Evolutionary conservation across 2,329 filamentous ascomycete genomes (phyloP).

Genomic region (Aspergillus pseudonomiae): DNA sequence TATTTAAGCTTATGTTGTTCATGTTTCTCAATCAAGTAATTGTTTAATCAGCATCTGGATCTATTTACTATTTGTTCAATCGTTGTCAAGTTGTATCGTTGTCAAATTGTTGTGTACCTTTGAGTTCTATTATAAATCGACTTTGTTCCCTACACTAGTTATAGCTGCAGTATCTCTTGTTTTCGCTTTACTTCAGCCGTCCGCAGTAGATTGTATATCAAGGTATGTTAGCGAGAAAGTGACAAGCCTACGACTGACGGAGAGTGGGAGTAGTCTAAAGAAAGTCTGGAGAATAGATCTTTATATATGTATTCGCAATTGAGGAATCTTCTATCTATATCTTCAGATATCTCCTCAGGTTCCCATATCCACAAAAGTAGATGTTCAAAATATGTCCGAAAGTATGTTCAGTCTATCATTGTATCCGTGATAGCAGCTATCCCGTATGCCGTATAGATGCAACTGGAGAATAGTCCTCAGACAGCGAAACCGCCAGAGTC

Average conservation of each 20-base stretch:
- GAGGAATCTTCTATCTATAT: not conserved
- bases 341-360: not conserved
- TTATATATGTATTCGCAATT: not conserved
- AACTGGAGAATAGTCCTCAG: constrained; percentile 28
- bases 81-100: no score
- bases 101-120: no score
- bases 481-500: constrained; percentile 68
- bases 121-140: no score
- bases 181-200: not conserved
- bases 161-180: not conserved
- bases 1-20: not conserved
- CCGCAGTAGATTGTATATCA: not conserved
- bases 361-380: not conserved
- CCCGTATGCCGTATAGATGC: not conserved
- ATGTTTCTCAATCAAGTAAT: not conserved
- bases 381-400: not conserved
- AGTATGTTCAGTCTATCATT: not conserved
- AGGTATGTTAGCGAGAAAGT: not conserved
- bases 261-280: not conserved
- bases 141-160: not conserved
- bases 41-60: not conserved
- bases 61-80: not conserved
- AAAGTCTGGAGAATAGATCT: not conserved
- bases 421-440: not conserved
- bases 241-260: not conserved